Base-by-base conservation (phyloP, 306 rosid genomes). In the Rubus parviflorus region DNA sequence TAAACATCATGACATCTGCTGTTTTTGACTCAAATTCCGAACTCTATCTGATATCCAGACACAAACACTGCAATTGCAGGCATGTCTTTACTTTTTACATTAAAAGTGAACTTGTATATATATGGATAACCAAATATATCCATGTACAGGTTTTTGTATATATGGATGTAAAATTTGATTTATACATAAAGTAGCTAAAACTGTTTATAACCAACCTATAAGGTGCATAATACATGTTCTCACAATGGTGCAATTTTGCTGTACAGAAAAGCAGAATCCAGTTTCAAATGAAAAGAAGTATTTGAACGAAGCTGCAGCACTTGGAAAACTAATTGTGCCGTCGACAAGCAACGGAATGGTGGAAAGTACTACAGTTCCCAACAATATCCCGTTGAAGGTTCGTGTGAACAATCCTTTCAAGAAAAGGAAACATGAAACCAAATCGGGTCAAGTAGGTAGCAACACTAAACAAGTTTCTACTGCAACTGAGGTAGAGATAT, bases 391-490 rank as follows among this genome's bases (percentile, higher is more conserved):
- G 13, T 66, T 85, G 46, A 89, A 81, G 91, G 83, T 84, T 85
- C 93, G 92, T 17, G 79, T 80, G 81, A 90, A 89, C 90, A 95
- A 95, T 48, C 98, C 98, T 58, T 95, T 95, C 82, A 89, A 75
- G 90, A 87, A 86, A 76, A 86, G 68, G 75, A 82, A 79, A 81
- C 82, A 85, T 63, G 96, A 86, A 58, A 61, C 23, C 67, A 68
- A 49, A 42, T 72, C 79, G n/a, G 75, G 78, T 77, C 84, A 64
- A 62, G 52, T 49, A 42, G 75, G 61, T 22, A 80, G 85, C 54
- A 77, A 45, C 30, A 23, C 67, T 64, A 88, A 79, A 77, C 74
- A 83, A 46, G 71, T 78, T 77, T 76, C 70, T 45, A 20, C 57
- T 70, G 69, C 42, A 53, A 81, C 64, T 75, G 84, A 69, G 72